Conservation (phyloP, 2,329 filamentous ascomycete genomes). For the Oidium heveae region DNA sequence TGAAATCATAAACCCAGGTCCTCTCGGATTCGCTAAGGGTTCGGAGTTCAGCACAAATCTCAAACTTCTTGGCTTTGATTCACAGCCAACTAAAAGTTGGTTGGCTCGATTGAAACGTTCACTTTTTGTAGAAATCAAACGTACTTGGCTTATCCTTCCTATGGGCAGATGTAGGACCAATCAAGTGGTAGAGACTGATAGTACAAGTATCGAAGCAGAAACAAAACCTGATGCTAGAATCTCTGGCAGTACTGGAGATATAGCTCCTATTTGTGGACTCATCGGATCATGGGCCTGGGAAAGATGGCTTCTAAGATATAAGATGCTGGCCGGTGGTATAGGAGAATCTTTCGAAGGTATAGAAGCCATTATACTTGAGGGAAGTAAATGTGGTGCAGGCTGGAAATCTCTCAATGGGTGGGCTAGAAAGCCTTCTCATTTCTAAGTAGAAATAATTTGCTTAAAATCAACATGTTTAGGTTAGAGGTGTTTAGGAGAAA, state of each 20-base stretch:
- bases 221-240: conserved; percentile 36
- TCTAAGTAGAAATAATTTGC: background rate
- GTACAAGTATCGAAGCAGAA: conserved; percentile 19
- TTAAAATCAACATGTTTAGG: no score
- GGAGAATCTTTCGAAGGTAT: conserved; percentile 35
- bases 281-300: conserved; percentile 86
- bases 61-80: conserved; percentile 73
- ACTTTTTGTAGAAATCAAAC: conserved; percentile 57
- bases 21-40: conserved; percentile 53
- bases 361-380: conserved; percentile 36
- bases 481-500: no score
- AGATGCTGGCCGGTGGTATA: conserved; percentile 60
- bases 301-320: conserved; percentile 75
- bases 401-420: conserved; percentile 38
- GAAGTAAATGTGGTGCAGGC: conserved; percentile 29
- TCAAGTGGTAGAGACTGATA: conserved; percentile 16
- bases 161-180: conserved; percentile 34
- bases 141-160: conserved; percentile 73
- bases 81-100: conserved; percentile 59
- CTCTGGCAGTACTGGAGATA: conserved; percentile 42
- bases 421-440: conserved; percentile 29
- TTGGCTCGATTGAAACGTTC: conserved; percentile 45
- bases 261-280: conserved; percentile 53
- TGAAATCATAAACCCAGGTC: conserved; percentile 66
- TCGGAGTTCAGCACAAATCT: conserved; percentile 85